Base-by-base conservation (phyloP, 768 basidiomycete species). In the Xerocomellus chrysenteron region DNA sequence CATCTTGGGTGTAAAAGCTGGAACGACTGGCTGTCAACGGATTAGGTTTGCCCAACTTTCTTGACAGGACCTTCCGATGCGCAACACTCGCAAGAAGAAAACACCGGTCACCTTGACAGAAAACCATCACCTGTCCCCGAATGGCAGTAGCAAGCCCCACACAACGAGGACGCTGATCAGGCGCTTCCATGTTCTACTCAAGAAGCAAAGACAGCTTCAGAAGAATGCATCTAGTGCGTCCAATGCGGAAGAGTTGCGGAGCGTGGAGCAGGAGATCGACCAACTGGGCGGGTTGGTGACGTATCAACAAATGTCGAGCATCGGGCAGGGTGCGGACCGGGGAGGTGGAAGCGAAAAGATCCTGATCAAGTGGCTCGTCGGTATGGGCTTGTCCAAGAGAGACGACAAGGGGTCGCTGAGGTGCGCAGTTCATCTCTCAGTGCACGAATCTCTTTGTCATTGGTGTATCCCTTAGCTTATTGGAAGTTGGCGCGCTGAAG, bases 321-420 rank as follows among this genome's bases (percentile, higher is more conserved):
- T 89, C 16, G 94, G 94, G 2, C 94, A 97, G 67, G 81, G 84
- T 3, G 77, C 73, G 9, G 89, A 93, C 56, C 77, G 94, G 50
- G 94, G 94, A 10, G 94, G 94, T 4, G 94, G 94, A 7, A 92
- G 88, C 65, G 90, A 95, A 65, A 90, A 84, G 65, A 75, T 94
- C 3, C 73, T 94, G 24, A 80, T 96, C 42, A 65, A 64, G 39
- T 97, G 92, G 92, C 70, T 97, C 58, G 81, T 81, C 57, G 83
- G 84, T 33, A 65, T 83, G 56, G 73, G 75, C 19, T 40, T 78
- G 53, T 54, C 63, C 32, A 55, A 58, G 55, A 48, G 61, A 68
- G 67, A 40, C 54, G 74, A 54, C 50, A 65, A 58, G 37, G 53
- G 41, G 21, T 65, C 65, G 50, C 64, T 67, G 37, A 70, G 76